Evolutionary conservation across 1,139 yeast genomes (phyloP).

Genomic region (Blastobotrys arbuscula): DNA sequence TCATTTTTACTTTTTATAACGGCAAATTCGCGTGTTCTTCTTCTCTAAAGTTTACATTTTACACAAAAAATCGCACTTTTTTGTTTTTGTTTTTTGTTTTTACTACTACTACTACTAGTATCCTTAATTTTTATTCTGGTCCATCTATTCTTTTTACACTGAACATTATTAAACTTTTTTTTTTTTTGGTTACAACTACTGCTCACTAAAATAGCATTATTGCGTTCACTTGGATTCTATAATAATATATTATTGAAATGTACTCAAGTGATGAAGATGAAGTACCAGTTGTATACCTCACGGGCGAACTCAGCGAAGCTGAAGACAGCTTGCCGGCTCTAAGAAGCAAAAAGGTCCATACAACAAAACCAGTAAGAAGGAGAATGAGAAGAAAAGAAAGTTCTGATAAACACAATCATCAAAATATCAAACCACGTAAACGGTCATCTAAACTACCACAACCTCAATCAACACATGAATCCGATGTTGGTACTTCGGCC

Average conservation of each 20-base stretch:
- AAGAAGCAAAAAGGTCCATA: background rate
- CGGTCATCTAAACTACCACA: background rate
- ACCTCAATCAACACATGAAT: background rate
- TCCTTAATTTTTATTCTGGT: too few relatives aligned
- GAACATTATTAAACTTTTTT: too few relatives aligned
- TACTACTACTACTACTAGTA: too few relatives aligned
- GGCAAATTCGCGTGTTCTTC: background rate
- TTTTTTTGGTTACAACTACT: too few relatives aligned
- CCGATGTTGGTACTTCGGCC: background rate
- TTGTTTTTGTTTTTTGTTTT: too few relatives aligned
- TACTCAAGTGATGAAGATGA: conserved; percentile 18
- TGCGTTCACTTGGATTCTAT: too few relatives aligned
- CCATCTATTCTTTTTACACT: too few relatives aligned
- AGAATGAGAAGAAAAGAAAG: background rate
- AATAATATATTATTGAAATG: background rate
- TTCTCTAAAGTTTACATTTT: too few relatives aligned
- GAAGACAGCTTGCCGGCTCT: too few relatives aligned
- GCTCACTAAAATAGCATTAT: background rate
- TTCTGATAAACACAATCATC: background rate
- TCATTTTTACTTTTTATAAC: background rate
- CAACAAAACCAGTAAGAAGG: background rate
- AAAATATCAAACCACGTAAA: background rate
- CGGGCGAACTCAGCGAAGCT: conserved; percentile 3
- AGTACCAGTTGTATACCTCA: conserved; percentile 18
- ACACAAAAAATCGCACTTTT: too few relatives aligned